Base-by-base conservation (phyloP, 129 eudicot species). In the Flaveria trinervia region DNA sequence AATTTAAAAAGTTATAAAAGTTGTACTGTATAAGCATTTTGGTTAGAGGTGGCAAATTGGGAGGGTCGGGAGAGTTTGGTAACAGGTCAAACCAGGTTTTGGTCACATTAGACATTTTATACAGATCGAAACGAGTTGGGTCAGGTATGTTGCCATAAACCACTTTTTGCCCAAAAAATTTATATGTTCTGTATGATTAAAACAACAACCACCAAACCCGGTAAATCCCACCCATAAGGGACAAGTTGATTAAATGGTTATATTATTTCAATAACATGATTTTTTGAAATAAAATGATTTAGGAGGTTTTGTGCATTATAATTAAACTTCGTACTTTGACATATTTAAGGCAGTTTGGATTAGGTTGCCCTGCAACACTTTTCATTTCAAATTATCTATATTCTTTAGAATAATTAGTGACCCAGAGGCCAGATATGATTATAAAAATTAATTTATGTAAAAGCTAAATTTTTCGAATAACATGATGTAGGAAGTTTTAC, bases 11-110 rank as follows among this genome's bases (percentile, higher is more conserved):
- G 15, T 72, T 22, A 20, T 48, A 30, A 36, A 26, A 56, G 45
- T 51, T 62, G 66, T 61, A 50, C 36, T 15, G 41, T 51, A 68
- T 44, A 71, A 23, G 57, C 30, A 49, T 46, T 59, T 48, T 26
- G 12, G 57, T 77, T 10, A 67, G 26, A 30, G 65, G 66, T 65
- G 71, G 46, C 57, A 60, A 43, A 60, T n/a, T 55, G 45, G 66
- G 66, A 16, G 17, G 10, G 11, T 12, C 36, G 0, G 15, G 65
- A 33, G 60, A 54, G 18, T 3, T 39, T 64, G 49, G 15, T 57
- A 13, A 73, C 22, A 1, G 56, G 22, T 43, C 45, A 57, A 5
- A 59, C 48, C 56, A 2, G 57, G 12, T 64, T 64, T 30, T 12
- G 44, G 57, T 16, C 8, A 61, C 12, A 74, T 8, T 12, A 11